Base-by-base conservation (phyloP, 2,329 filamentous ascomycete species). In the Pyricularia sp. region DNA sequence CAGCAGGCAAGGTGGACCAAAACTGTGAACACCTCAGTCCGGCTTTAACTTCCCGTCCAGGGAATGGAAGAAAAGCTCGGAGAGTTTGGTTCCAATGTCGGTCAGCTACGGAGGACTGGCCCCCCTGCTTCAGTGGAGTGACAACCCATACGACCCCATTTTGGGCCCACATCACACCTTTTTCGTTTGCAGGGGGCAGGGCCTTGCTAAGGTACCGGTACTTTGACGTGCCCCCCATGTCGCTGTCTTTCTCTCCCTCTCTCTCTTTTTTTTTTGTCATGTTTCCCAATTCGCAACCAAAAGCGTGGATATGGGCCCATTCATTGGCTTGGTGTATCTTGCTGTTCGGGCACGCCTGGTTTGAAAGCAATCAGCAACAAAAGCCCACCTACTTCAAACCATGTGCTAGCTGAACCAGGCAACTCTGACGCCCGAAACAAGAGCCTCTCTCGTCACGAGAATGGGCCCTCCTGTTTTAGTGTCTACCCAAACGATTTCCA, bases 21-120 rank as follows among this genome's bases (percentile, higher is more conserved):
- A 68, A 25, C 33, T n/a, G n/a, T 50, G 42, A 50, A 50, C 42
- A 50, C 42, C 42, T 50, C 42, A 50, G 42, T 50, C 42, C 42
- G 42, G 42, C 42, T 50, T 50, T 50, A 50, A 50, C 42, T 50
- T 50, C 42, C 42, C 42, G 42, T 50, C 42, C 42, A 50, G 42
- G 42, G 42, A 50, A 50, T 50, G 20, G 17, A 68, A 70, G n/a
- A 66, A n/a, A 68, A 66, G 55, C 63, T 66, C 61, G 68, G 64
- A 65, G 64, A 69, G 68, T 65, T 28, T 58, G 42, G 42, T 50
- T 50, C 42, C 42, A 50, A 50, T 50, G 68, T 65, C 61, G 36
- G 55, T 59, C 50, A 65, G 42, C 42, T 59, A 65, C 55, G 50
- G 64, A 63, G 42, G 42, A 50, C 59, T 26, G 59, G 14, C 23